phyloP scores from a whole-genome alignment of 2,329 filamentous ascomycete species.

The Venturia oleaginea region DNA sequence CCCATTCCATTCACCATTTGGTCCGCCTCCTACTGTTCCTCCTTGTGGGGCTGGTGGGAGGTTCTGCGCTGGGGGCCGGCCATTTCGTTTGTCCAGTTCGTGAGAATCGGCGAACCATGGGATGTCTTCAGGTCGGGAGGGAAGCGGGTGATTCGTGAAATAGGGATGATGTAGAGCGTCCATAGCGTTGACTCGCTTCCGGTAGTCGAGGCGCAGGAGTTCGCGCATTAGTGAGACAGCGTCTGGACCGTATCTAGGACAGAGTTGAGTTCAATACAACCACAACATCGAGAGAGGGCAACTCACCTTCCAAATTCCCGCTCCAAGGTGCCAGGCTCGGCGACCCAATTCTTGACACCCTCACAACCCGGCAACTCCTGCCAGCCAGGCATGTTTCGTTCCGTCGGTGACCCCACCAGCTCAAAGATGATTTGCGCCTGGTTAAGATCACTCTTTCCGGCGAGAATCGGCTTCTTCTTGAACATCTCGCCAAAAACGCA shows the following conservation, averaged over 20 bases:
- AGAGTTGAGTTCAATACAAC: slow-evolving; percentile 11
- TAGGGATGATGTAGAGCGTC: slow-evolving; percentile 90
- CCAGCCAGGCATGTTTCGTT: slow-evolving; percentile 91
- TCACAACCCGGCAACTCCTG: slow-evolving; percentile 73
- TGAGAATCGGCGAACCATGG: slow-evolving; percentile 90
- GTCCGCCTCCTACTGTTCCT: slow-evolving; percentile 65
- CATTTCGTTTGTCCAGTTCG: slow-evolving; percentile 88
- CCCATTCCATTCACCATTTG: slow-evolving; percentile 42
- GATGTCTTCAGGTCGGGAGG: slow-evolving; percentile 76
- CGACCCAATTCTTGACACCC: slow-evolving; percentile 53
- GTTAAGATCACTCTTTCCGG: slow-evolving; percentile 78
- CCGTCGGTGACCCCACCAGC: slow-evolving; percentile 79
- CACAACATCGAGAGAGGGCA: neutral
- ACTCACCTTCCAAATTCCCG: slow-evolving; percentile 65
- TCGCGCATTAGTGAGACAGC: slow-evolving; percentile 75
- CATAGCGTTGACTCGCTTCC: slow-evolving; percentile 78
- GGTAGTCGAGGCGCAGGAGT: slow-evolving; percentile 82
- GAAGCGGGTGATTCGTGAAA: slow-evolving; percentile 70
- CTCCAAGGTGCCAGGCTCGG: slow-evolving; percentile 55
- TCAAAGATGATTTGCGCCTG: slow-evolving; percentile 93
- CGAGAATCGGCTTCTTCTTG: slow-evolving; percentile 81
- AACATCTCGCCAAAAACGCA: slow-evolving; percentile 99
- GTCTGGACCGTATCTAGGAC: slow-evolving; percentile 46
- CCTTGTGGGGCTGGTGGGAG: slow-evolving; percentile 86
- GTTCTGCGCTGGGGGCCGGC: slow-evolving; percentile 73